A percentile compares a stretch with the other conserved stretches of the same genome.
Conservation (phyloP, 1,284 basidiomycete genomes). For the Trametes pubescens region DNA sequence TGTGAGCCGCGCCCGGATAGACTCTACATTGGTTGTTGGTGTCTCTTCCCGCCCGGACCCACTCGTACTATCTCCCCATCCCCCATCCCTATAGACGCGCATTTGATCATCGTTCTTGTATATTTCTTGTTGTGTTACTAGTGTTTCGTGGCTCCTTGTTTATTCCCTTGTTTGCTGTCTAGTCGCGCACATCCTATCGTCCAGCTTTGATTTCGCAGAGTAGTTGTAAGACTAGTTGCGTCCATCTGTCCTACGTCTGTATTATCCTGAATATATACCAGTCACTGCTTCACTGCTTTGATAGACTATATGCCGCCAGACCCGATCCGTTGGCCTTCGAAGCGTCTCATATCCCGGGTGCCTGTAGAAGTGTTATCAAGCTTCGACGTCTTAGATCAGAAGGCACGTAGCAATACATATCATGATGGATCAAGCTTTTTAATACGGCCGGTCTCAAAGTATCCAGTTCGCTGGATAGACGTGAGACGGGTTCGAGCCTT, state of each 20-base stretch:
- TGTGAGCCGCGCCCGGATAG: conserved; percentile 4
- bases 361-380: no score
- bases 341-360: no score
- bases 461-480: no score
- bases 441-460: no score
- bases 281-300: neutral
- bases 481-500: no score
- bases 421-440: no score
- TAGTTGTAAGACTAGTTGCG: neutral
- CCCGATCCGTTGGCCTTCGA: no score
- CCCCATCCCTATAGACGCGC: neutral
- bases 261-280: neutral
- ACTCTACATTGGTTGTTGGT: neutral
- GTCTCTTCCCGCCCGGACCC: neutral
- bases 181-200: neutral
- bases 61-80: conserved; percentile 7
- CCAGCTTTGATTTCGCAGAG: neutral
- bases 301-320: neutral
- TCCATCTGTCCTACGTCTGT: neutral
- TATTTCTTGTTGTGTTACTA: neutral
- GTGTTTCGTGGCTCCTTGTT: neutral
- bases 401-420: no score
- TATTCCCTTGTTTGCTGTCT: neutral
- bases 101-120: conserved; percentile 1
- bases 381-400: no score